Evolutionary conservation across 2,329 filamentous ascomycete genomes (phyloP), one percentile per base, ranked within the genome.

Genomic region (Paecilomyces formosus): DNA sequence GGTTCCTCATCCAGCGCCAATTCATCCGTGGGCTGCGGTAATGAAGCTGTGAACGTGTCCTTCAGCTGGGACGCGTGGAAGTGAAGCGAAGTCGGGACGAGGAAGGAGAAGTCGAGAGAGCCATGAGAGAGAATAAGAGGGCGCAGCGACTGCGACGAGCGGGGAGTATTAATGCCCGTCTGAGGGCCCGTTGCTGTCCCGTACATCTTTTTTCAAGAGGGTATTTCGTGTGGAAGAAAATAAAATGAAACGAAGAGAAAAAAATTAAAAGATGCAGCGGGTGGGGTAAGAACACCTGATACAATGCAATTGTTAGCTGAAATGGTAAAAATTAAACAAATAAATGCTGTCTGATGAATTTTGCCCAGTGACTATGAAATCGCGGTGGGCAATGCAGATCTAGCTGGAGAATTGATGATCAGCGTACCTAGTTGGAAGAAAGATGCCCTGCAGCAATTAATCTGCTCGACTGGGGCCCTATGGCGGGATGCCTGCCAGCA

Each of bases 1-100:
- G 94, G 94, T 81, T 99, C 95, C 68, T 99, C 94, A 81, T 99
- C 95, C 73, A 93, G 92, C 61, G 94, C 95, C 64, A 97, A 85
- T 81, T 99, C 94, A 74, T 99, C 94, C 73, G 95, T 99, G 59
- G 94, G 90, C 69, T 87, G 82, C 57, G 95, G 95, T 66, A 99
- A 84, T 64, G 87, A 91, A 54, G 89, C 83, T 64, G 86, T 84
- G 79, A 99, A 99, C 65, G 87, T 85, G 68, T 97, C 92, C 82
- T 93, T 95, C 72, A 97, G 83, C 79, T 96, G 90, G 61, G 92
- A 89, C 68, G 94, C 94, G 76, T 94, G 92, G 82, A 95, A 99
- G 79, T 99, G 94, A 63, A 97, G 86, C 70, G 87, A 90, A 67
- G 94, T 97, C 60, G 94, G 93, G 72, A 99, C 89, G 71, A 97